Evolutionary conservation across 148 eudicot species (phyloP).

Genomic region (Polygonum maritimum): DNA sequence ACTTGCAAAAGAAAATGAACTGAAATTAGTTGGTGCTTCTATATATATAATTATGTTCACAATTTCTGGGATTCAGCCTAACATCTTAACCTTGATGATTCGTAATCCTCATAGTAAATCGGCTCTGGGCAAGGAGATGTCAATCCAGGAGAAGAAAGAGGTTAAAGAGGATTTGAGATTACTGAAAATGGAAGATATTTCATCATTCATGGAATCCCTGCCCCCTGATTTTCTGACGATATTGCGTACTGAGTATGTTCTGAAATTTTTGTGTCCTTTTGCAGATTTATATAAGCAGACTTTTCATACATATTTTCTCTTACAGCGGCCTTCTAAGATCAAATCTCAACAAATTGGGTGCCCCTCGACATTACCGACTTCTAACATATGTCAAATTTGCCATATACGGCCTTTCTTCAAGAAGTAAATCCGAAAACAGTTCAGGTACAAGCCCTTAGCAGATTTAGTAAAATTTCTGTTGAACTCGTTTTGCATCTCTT

Average conservation of each 20-base stretch:
- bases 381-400: slow-evolving; percentile 69
- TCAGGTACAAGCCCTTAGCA: slow-evolving; percentile 30
- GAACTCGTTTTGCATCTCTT: background rate
- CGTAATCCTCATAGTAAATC: slow-evolving; percentile 50
- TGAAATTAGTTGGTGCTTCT: background rate
- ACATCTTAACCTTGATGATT: background rate
- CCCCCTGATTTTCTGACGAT: slow-evolving; percentile 64
- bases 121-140: slow-evolving; percentile 57
- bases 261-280: slow-evolving; percentile 4
- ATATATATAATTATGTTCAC: background rate
- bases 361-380: slow-evolving; percentile 49
- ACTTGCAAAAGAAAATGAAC: background rate
- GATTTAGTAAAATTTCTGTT: background rate
- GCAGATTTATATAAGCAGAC: background rate
- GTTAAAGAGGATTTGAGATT: slow-evolving; percentile 58
- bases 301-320: slow-evolving; percentile 2
- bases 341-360: slow-evolving; percentile 57
- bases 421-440: slow-evolving; percentile 19
- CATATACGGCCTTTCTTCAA: slow-evolving; percentile 47
- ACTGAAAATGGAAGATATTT: slow-evolving; percentile 60
- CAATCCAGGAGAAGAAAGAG: slow-evolving; percentile 56
- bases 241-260: slow-evolving; percentile 69
- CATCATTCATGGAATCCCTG: slow-evolving; percentile 85
- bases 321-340: slow-evolving; percentile 74
- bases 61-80: background rate